Base-by-base conservation (phyloP, 148 eudicot genomes). In the Silene uniflora region DNA sequence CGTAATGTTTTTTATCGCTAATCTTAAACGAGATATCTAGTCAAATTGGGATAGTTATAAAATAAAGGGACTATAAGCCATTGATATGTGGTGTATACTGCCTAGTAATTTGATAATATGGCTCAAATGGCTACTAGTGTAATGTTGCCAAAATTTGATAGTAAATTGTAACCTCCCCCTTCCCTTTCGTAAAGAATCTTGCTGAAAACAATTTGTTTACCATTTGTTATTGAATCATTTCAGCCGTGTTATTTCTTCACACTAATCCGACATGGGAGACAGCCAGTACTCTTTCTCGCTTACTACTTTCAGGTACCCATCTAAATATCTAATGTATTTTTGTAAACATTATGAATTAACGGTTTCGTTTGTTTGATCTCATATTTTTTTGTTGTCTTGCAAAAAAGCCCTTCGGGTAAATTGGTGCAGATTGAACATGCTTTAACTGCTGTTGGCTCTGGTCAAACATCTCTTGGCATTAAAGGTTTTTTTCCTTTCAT, bases 341-440 rank as follows among this genome's bases (percentile, higher is more conserved):
- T 0, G 0, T 4, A 52, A 13, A 11, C 17, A n/a, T 52, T 52
- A 0, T 4, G 56, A 11, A 25, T 72, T 4, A 27, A 7, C 19
- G 27, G 7, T 23, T 62, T 73, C 3, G 3, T 46, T 29, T 23
- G 5, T 65, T 7, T 67, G 54, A 70, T 11, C 67, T 21, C 44
- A 70, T 14, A 61, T 49, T 55, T 62, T 11, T 58, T 11, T 1
- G 39, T 18, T 32, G 3, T 76, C 16, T 25, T 66, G 63, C 19
- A 21, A 63, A 61, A 16, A 76, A 93, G 98, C 68, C 98, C 98
- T 68, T 90, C 98, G n/a, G 98, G 98, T 58, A 94, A 94, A 83
- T 91, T 94, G 78, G 98, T 91, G 56, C 98, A 94, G 85, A 94
- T 94, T 76, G 97, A 94, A 69, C 98, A 94, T 69, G 98, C 98